Percentiles rank a stretch among this genome's conserved stretches.
These are phyloP conservation scores for Omphalotus olearius DNA, from an alignment of 1,284 basidiomycete species.

Conservation along the genomic window DNA sequence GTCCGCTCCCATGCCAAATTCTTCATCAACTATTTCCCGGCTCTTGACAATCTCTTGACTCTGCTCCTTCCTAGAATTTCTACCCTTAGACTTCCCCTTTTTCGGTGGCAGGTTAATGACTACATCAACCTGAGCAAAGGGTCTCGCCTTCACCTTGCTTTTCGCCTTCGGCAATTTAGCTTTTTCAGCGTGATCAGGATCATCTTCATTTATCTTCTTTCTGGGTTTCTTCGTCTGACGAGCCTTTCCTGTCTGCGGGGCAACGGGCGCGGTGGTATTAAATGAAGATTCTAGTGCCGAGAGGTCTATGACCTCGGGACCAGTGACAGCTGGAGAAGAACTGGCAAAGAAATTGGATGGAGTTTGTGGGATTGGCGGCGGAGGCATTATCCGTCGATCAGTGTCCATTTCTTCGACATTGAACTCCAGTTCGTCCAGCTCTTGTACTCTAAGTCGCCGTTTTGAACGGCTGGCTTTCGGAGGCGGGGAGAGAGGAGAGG, in stretches of 20 bases:
- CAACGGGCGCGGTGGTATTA: background rate
- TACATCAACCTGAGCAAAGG: background rate
- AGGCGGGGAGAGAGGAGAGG: slow-evolving; percentile 5
- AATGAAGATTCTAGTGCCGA: background rate
- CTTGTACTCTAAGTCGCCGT: background rate
- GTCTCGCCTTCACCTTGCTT: slow-evolving; percentile 8
- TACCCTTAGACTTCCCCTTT: slow-evolving; percentile 3
- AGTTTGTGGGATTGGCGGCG: background rate
- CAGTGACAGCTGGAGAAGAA: background rate
- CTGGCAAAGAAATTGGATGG: background rate
- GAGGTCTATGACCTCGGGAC: background rate
- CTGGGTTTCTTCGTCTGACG: slow-evolving; percentile 3
- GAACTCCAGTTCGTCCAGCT: slow-evolving; percentile 1
- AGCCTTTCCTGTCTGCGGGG: background rate
- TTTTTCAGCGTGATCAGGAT: background rate
- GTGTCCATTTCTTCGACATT: background rate
- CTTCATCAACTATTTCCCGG: slow-evolving; percentile 8
- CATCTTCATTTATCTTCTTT: slow-evolving; percentile 10
- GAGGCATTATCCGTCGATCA: background rate
- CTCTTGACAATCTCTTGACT: slow-evolving; percentile 8
- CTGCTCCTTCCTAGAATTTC: background rate
- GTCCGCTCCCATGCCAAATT: background rate
- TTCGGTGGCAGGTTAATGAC: background rate
- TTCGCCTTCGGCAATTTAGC: slow-evolving; percentile 1
- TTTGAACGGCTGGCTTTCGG: background rate